A percentile compares a stretch with the other conserved stretches of the same genome.
Evolutionary conservation across 2,329 filamentous ascomycete species (phyloP).

Genomic region (Colletotrichum lindemuthianum): DNA sequence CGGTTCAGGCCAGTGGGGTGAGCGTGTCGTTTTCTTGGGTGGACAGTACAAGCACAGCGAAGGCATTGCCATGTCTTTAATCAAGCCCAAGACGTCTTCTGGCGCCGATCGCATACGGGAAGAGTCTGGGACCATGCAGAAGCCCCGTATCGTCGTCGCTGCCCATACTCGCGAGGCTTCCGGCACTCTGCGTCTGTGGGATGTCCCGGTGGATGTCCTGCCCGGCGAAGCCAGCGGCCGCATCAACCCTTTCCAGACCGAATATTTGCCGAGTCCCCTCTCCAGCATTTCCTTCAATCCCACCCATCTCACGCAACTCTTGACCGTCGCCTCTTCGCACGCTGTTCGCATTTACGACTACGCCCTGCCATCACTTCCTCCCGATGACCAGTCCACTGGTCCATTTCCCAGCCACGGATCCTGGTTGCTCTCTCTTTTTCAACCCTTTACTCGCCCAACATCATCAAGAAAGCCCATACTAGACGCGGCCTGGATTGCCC

Average conservation of each 20-base stretch:
- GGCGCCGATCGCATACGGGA: constrained; percentile 28
- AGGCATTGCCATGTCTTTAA: constrained; percentile 65
- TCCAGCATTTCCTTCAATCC: constrained; percentile 70
- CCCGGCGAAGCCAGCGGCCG: constrained; percentile 39
- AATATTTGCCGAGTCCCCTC: constrained; percentile 66
- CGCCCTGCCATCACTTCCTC: constrained; percentile 60
- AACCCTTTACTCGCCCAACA: constrained; percentile 62
- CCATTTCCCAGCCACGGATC: constrained; percentile 68
- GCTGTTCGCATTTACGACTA: constrained; percentile 72
- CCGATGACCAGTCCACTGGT: constrained; percentile 61
- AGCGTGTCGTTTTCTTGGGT: constrained; percentile 63
- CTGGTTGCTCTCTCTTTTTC: constrained; percentile 72
- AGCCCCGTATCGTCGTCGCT: constrained; percentile 63
- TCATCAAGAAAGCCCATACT: constrained; percentile 67
- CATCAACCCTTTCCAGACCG: constrained; percentile 67
- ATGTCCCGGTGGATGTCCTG: constrained; percentile 61
- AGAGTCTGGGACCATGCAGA: constrained; percentile 25
- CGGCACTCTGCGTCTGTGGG: constrained; percentile 68
- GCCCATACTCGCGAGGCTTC: constrained; percentile 69
- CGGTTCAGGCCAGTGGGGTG: constrained; percentile 72
- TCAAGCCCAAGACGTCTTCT: constrained; percentile 50
- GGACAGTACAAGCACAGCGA: constrained; percentile 65
- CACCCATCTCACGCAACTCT: constrained; percentile 65
- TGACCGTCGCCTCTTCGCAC: constrained; percentile 64
- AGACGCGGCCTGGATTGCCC: constrained; percentile 70